A percentile compares a stretch with the other conserved stretches of the same genome.
Evolutionary conservation across 1,139 yeast genomes (phyloP).

Genomic region (Lodderomyces pseudojiufengensis): DNA sequence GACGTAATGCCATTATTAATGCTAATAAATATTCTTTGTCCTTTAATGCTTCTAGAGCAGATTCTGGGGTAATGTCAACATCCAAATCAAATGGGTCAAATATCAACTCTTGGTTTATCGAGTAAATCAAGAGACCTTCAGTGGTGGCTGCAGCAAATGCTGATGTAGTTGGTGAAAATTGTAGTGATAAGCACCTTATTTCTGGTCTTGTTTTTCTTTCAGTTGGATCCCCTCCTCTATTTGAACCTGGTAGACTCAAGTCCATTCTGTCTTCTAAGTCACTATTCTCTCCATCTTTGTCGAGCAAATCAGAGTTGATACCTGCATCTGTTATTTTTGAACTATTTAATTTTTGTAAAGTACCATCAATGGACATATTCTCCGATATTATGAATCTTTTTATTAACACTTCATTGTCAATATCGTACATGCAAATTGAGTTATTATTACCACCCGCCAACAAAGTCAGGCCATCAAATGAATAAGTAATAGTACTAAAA

Average conservation of each 20-base stretch:
- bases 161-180: conserved; percentile 86
- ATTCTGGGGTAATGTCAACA: conserved; percentile 82
- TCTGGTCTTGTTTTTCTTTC: conserved; percentile 75
- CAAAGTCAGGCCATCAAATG: conserved; percentile 83
- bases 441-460: conserved; percentile 94
- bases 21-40: conserved; percentile 78
- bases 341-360: conserved; percentile 74
- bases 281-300: conserved; percentile 79
- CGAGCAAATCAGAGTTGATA: conserved; percentile 68
- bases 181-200: conserved; percentile 69
- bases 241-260: conserved; percentile 79
- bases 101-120: conserved; percentile 68
- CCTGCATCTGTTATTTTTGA: conserved; percentile 86
- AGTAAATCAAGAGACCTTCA: conserved; percentile 82
- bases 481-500: conserved; percentile 77
- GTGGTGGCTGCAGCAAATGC: conserved; percentile 96
- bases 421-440: conserved; percentile 86
- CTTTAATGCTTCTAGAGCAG: conserved; percentile 58
- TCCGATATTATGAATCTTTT: conserved; percentile 79
- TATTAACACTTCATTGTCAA: conserved; percentile 79
- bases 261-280: conserved; percentile 84
- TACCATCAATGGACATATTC: conserved; percentile 91
- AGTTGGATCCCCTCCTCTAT: conserved; percentile 87
- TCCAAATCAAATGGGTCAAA: conserved; percentile 97
- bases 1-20: conserved; percentile 87